Evolutionary conservation across 1,284 basidiomycete genomes (phyloP).

Genomic region (Cryptococcus hybrid): DNA sequence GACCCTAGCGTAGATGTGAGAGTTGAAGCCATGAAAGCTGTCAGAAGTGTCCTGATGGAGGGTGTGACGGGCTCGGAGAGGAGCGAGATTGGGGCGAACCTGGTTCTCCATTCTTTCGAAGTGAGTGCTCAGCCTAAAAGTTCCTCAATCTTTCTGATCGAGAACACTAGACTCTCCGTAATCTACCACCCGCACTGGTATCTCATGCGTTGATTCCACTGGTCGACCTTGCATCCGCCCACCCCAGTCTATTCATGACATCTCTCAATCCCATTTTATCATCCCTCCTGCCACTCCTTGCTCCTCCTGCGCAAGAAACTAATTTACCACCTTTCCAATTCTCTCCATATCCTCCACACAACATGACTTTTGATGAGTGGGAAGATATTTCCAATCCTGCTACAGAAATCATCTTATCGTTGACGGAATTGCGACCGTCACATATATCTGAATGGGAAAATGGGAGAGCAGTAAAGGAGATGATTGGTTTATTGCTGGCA

Average conservation of each 20-base stretch:
- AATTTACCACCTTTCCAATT: slow-evolving; percentile 15
- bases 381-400: slow-evolving; percentile 62
- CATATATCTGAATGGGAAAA: slow-evolving; percentile 26
- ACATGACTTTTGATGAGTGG: slow-evolving; percentile 64
- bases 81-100: slow-evolving; percentile 22
- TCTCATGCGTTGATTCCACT: slow-evolving; percentile 58
- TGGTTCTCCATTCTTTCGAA: slow-evolving; percentile 29
- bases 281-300: slow-evolving; percentile 54
- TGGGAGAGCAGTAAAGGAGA: slow-evolving; percentile 25
- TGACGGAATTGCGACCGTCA: slow-evolving; percentile 29
- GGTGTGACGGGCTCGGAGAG: slow-evolving; percentile 31
- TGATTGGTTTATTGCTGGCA: slow-evolving; percentile 34
- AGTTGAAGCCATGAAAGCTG: slow-evolving; percentile 43
- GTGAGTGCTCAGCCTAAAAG: slow-evolving; percentile 14
- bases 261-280: slow-evolving; percentile 64
- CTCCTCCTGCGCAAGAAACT: slow-evolving; percentile 24
- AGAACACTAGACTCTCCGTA: slow-evolving; percentile 13
- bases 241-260: slow-evolving; percentile 65
- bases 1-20: slow-evolving; percentile 40
- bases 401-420: slow-evolving; percentile 39
- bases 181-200: slow-evolving; percentile 26
- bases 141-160: not conserved
- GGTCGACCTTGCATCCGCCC: slow-evolving; percentile 65
- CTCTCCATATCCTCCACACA: slow-evolving; percentile 26
- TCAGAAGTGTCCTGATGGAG: slow-evolving; percentile 30